These are phyloP conservation scores for Nicotiana tomentosiformis DNA, from an alignment of 257 asterid species.

Conservation along the genomic window DNA sequence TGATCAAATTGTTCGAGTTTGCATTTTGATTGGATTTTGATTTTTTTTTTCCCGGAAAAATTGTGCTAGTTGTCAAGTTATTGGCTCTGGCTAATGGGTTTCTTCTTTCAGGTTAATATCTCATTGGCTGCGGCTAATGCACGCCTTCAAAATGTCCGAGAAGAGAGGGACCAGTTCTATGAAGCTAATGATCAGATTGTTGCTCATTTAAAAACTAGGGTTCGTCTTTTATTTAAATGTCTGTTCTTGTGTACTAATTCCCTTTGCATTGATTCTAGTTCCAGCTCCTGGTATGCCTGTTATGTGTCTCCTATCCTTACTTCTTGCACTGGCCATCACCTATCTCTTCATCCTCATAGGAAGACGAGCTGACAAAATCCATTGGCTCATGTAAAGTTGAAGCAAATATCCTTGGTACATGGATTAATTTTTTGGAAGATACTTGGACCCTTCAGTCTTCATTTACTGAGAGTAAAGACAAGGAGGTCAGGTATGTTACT, in stretches of 20 bases:
- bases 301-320: slow-evolving; percentile 6
- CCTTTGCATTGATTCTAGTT: slow-evolving; percentile 6
- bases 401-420: slow-evolving; percentile 62
- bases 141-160: slow-evolving; percentile 75
- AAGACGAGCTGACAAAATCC: slow-evolving; percentile 71
- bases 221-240: slow-evolving; percentile 19
- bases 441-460: slow-evolving; percentile 88
- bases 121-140: slow-evolving; percentile 79
- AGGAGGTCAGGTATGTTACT: slow-evolving; percentile 53
- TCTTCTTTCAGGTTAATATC: slow-evolving; percentile 56
- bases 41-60: neutral
- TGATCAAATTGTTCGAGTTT: neutral
- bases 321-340: neutral
- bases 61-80: neutral
- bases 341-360: slow-evolving; percentile 41
- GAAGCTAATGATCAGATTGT: slow-evolving; percentile 97
- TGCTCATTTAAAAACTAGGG: slow-evolving; percentile 85
- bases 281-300: neutral
- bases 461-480: slow-evolving; percentile 59
- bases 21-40: neutral
- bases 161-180: slow-evolving; percentile 94
- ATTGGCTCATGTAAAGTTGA: slow-evolving; percentile 66
- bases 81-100: neutral
- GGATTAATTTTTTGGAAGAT: slow-evolving; percentile 93
- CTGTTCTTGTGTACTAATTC: neutral